Evolutionary conservation across 257 asterid genomes (phyloP).

Genomic region (Forsythia viridissima): DNA sequence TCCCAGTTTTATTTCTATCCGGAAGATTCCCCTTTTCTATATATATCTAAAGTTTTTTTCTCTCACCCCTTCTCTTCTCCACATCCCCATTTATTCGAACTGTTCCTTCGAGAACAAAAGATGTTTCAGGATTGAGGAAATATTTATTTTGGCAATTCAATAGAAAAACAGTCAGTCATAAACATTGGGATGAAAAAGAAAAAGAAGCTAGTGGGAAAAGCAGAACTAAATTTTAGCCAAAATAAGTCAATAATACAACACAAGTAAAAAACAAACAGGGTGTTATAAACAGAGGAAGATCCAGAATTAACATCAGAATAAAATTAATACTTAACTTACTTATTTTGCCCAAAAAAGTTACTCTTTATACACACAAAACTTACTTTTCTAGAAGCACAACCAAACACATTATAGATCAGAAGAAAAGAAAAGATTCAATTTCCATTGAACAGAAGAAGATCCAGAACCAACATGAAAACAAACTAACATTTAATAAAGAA

Average conservation of each 20-base stretch:
- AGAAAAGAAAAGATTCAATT: neutral
- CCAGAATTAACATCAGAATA: neutral
- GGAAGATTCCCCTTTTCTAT: neutral
- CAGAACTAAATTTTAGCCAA: neutral
- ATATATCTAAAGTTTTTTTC: neutral
- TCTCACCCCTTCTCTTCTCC: neutral
- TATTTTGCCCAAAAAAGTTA: neutral
- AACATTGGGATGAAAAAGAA: neutral
- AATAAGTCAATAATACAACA: neutral
- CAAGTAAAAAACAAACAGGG: neutral
- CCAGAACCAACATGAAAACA: neutral
- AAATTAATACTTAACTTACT: neutral
- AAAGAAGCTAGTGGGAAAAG: neutral
- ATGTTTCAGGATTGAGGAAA: neutral
- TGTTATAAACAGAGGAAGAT: neutral
- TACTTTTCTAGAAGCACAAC: neutral
- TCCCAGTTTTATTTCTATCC: neutral
- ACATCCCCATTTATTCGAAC: neutral
- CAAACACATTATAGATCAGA: neutral
- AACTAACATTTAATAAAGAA: neutral
- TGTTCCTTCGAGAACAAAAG: neutral
- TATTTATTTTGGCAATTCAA: neutral
- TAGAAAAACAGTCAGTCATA: neutral
- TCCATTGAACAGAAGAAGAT: neutral
- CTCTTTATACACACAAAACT: neutral